Evolutionary conservation across 2,329 filamentous ascomycete genomes (phyloP).

Genomic region (Aspergillus latus): DNA sequence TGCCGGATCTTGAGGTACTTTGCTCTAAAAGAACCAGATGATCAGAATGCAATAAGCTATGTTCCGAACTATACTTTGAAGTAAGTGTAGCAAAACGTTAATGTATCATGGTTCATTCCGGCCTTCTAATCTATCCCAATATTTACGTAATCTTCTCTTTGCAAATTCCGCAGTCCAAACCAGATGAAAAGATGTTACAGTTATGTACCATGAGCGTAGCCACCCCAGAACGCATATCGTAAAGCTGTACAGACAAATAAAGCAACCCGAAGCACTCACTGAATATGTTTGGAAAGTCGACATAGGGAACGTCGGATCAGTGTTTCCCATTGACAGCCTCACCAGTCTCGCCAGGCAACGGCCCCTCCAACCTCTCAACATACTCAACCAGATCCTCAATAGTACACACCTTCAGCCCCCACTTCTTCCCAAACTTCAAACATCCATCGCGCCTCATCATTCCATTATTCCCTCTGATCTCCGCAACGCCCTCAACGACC

Average conservation of each 20-base stretch:
- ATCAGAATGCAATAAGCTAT: too few relatives aligned
- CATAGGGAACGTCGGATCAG: slow-evolving; percentile 20
- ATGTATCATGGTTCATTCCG: neutral
- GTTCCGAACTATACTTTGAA: neutral
- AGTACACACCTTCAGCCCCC: slow-evolving; percentile 89
- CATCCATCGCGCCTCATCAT: slow-evolving; percentile 93
- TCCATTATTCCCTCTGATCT: slow-evolving; percentile 63
- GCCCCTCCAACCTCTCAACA: slow-evolving; percentile 71
- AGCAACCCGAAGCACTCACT: neutral
- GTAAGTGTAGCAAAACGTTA: neutral
- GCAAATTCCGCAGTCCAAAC: neutral
- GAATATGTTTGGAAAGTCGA: slow-evolving; percentile 6
- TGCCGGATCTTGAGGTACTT: neutral
- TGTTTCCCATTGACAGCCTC: slow-evolving; percentile 36
- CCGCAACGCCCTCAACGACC: slow-evolving; percentile 65
- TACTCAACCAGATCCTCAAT: slow-evolving; percentile 86
- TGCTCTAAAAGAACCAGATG: too few relatives aligned
- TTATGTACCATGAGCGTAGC: neutral
- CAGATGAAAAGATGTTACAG: neutral
- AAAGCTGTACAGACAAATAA: neutral
- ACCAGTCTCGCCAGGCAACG: slow-evolving; percentile 18
- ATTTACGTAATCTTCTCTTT: neutral
- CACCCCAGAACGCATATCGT: neutral
- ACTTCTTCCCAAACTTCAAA: slow-evolving; percentile 80
- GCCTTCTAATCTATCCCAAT: neutral